Base-by-base conservation (phyloP, 306 rosid genomes). In the Acacia melanoxylon region DNA sequence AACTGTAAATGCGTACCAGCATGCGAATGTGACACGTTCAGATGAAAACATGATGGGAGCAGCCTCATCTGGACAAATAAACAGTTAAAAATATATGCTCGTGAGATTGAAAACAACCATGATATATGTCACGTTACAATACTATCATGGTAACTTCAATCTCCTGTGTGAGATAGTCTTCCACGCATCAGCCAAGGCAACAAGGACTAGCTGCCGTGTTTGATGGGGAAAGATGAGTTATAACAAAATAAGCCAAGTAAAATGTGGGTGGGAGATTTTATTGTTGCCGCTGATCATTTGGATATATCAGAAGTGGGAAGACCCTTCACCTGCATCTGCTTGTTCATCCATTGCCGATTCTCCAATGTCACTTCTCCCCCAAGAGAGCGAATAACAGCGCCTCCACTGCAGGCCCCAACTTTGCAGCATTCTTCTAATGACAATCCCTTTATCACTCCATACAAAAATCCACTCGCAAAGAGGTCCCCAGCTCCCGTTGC, bases 401-500 rank as follows among this genome's bases (percentile, higher is more conserved):
- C 99, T 4, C 99, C 99, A 81, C 98, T 92, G 88, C 98, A 95
- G 19, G 97, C 58, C 19, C 99, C 99, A 25, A 95, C 83, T 81
- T 86, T 89, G 90, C 99, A 93, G 91, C 98, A 93, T 80, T 92
- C 92, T 88, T 93, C 98, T 16, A 96, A 86, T 14, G 96, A 78
- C 70, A 93, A 81, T 56, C 98, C 99, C 81, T 89, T 93, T 33
- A 92, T 81, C 85, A 96, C 83, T 52, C 98, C 99, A 19, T 92
- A 96, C 88, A 96, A 75, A 83, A 96, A 96, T 25, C 99, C 99
- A 82, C 99, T 87, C 0, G 98, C 99, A 83, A 96, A 96, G 72
- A 92, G 91, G 87, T 96, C 99, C 10, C 99, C 99, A 49, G 99
- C 99, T 87, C 99, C 98, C 0, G 99, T 96, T 76, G 98, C 94